These are phyloP conservation scores for Xylaria acuta DNA, from an alignment of 495 filamentous ascomycete species.

Conservation along the genomic window DNA sequence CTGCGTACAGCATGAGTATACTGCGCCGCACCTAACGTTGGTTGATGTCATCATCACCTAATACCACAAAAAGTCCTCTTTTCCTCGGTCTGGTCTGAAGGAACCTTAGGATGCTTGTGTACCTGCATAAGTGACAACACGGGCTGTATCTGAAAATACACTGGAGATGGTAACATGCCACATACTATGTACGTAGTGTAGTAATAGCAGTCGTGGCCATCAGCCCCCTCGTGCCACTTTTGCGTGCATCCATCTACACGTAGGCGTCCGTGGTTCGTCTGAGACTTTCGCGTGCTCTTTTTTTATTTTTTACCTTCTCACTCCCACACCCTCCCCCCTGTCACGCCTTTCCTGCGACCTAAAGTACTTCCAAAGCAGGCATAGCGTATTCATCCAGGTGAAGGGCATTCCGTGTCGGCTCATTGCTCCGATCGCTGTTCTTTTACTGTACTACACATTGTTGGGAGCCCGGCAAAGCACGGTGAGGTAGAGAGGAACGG, in stretches of 20 bases:
- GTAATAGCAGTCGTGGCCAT: slow-evolving; percentile 27
- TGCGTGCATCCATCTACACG: slow-evolving; percentile 30
- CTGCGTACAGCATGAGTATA: slow-evolving; percentile 12
- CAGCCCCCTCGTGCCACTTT: slow-evolving; percentile 25
- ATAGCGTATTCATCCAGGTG: slow-evolving; percentile 16
- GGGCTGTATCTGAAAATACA: slow-evolving; percentile 11
- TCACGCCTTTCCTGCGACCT: slow-evolving; percentile 23
- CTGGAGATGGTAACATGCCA: slow-evolving; percentile 20
- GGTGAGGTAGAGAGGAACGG: slow-evolving; percentile 8
- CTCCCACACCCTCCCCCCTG: slow-evolving; percentile 12
- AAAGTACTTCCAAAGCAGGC: slow-evolving; percentile 22
- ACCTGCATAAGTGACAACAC: slow-evolving; percentile 17
- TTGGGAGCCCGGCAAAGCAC: not conserved
- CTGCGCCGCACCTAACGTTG: slow-evolving; percentile 1
- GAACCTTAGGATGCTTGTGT: slow-evolving; percentile 12
- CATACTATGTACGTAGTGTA: slow-evolving; percentile 23
- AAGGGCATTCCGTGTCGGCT: not conserved
- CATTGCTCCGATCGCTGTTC: slow-evolving; percentile 10
- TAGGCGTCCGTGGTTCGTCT: slow-evolving; percentile 30
- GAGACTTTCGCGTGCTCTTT: slow-evolving; percentile 20
- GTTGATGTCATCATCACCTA: slow-evolving; percentile 27
- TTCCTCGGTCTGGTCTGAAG: slow-evolving; percentile 10
- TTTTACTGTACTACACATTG: not conserved
- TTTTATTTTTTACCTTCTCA: slow-evolving; percentile 28
- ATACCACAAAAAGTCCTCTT: slow-evolving; percentile 16